Evolutionary conservation across 495 filamentous ascomycete species (phyloP), one percentile per base, ranked within the genome.

Genomic region (Aspergillus conjunctus): DNA sequence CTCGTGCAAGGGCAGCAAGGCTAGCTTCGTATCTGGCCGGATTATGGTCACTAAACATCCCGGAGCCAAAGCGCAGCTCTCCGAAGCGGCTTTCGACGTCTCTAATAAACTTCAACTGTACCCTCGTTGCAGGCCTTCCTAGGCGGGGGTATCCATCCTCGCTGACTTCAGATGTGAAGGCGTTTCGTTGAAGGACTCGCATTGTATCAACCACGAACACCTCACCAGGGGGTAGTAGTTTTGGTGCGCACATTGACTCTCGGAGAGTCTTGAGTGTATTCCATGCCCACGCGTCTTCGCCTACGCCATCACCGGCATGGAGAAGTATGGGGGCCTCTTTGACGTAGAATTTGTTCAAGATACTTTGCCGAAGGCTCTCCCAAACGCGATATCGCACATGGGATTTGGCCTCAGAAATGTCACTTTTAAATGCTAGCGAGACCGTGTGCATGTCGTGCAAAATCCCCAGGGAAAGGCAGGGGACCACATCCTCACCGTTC

Each of bases 41-140:
- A 63, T 84, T 89, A 71, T 92, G 89, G 71, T 92, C 88, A 54
- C 82, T 79, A 73, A 92, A 76, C 88, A 91, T 90, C 33, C 87
- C 84, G 34, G 82, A 83, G 11, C 83, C 87, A 72, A 92, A 91
- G 50, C 79, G 77, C 56, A 92, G 75, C 70, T 92, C 88, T 43
- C 85, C 78, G 73, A 92, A 91, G 61, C 80, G 76, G 32, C 76
- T 74, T 65, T 90, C 87, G 57, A 88, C 86, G 66, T 90, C 83
- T 59, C 83, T 66, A 26, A 90, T 77, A 63, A 88, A 87, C 61
- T 81, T 82, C 53, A 90, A 66, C 59, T 90, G 87, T 48, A 88
- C 83, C 50, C 86, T 71, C 18, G 85, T 84, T 8, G 88, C 87
- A 17, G 84, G 85, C 54, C 83, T 71, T 9, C 86, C 89, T 14